A percentile compares a stretch with the other conserved stretches of the same genome.
Conservation (phyloP, 805 yeast species). For the Priceomyces haplophilus region DNA sequence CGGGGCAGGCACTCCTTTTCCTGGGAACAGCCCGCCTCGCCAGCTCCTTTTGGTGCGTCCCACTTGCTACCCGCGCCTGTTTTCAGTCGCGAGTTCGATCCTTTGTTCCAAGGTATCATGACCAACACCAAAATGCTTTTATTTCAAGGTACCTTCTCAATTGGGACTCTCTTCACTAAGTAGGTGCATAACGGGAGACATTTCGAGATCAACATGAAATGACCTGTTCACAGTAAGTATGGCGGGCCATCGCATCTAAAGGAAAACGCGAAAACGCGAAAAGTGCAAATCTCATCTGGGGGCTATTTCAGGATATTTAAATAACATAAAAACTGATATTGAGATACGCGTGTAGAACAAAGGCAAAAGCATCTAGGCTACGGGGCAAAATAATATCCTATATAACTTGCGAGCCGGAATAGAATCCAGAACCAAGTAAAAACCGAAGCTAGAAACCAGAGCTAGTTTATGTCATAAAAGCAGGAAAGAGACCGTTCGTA, state of each 20-base stretch:
- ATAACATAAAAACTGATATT: background rate
- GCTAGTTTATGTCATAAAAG: background rate
- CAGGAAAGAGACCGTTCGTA: background rate
- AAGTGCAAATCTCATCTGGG: constrained; percentile 5
- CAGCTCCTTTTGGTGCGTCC: too few species aligned
- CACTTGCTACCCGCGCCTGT: background rate
- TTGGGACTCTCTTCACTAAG: background rate
- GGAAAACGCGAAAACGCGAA: constrained; percentile 10
- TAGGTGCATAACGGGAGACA: background rate
- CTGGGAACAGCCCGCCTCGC: too few species aligned
- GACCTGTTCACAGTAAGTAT: background rate
- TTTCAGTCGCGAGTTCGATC: background rate
- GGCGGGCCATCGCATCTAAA: background rate
- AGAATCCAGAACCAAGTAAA: background rate
- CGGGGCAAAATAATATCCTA: background rate
- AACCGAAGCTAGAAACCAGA: background rate
- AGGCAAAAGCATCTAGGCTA: background rate
- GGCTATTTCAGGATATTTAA: constrained; percentile 5
- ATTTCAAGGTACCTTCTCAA: background rate
- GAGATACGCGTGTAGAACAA: constrained; percentile 3
- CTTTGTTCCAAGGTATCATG: background rate
- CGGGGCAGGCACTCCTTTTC: too few species aligned
- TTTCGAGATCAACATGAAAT: background rate
- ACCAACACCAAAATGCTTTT: background rate
- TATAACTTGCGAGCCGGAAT: constrained; percentile 1